Conservation (phyloP, 371 early-diverging fungal genomes). For the Mortierella sp. region DNA sequence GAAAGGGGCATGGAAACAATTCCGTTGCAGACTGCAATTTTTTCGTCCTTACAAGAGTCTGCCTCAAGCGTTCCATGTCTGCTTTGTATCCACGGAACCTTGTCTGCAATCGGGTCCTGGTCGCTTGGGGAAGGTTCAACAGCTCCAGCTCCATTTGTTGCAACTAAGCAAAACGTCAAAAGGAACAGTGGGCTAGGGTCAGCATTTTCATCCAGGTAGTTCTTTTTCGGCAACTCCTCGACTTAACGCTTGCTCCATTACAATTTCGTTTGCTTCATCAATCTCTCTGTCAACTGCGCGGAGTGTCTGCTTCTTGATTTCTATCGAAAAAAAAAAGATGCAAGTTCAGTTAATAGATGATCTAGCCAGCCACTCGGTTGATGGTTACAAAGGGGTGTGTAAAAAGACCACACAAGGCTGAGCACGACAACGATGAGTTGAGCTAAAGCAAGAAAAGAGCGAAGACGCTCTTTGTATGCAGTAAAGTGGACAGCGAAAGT, state of each 20-base stretch:
- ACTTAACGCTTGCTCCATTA: constrained; percentile 40
- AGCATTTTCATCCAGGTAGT: background rate
- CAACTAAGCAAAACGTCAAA: constrained; percentile 57
- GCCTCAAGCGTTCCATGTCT: constrained; percentile 78
- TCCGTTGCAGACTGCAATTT: no score
- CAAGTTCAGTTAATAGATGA: background rate
- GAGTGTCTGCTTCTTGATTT: constrained; percentile 76
- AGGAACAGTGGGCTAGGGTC: background rate
- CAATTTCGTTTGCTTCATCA: constrained; percentile 93
- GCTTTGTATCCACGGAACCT: constrained; percentile 79
- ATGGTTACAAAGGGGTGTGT: background rate
- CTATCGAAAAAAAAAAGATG: constrained; percentile 52
- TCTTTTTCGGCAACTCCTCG: no score
- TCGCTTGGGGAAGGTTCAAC: constrained; percentile 74
- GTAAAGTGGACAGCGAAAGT: no score
- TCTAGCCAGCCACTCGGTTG: constrained; percentile 4
- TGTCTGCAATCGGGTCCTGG: constrained; percentile 76
- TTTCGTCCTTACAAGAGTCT: constrained; percentile 73
- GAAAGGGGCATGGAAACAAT: no score
- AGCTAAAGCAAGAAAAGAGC: background rate
- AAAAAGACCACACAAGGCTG: no score
- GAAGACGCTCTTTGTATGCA: no score
- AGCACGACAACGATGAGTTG: no score
- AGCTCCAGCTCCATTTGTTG: constrained; percentile 95
- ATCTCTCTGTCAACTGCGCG: constrained; percentile 86